Base-by-base conservation (phyloP, 2,329 filamentous ascomycete genomes). In the Aspergillus oerlinghausenensis region DNA sequence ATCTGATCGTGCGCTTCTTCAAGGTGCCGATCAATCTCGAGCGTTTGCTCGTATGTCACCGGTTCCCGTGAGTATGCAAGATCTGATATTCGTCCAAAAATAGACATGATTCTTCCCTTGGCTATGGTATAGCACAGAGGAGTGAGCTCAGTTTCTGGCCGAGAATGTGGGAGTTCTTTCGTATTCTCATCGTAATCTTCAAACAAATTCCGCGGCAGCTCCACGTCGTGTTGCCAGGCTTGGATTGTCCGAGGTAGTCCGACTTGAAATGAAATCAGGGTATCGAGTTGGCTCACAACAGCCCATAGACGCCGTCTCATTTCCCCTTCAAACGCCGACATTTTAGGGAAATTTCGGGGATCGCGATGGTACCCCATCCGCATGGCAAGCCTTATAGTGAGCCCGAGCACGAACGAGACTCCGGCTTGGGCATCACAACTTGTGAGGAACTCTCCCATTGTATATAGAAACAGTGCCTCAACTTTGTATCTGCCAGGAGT, bases 221-320 rank as follows among this genome's bases (percentile, higher is more conserved):
- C 67, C 0, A 83, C 84, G 64, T 88, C 86, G 47, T 79, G 82
- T 52, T 86, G 82, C 60, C 85, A 82, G 26, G 79, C 77, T 55
- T 82, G 77, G 47, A 87, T 77, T 74, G 85, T 84, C 59, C 80
- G 80, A 6, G 86, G 86, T 14, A 88, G 72, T 1, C 86, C 86
- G 58, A 88, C 77, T 63, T 88, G 84, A 63, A 87, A 87, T 1
- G 83, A 80, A 1, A 84, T 78, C 17, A 88, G 71, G 2, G 82
- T 71, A 63, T 88, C 86, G 52, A 88, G 76, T 65, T 87, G 84
- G 28, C 66, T 67, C 8, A 76, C 59, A 38, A 72, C 63, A 19
- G 67, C 64, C 77, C 77, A 79, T 3, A 73, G 52, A 10, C 77
- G 73, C 19, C 77, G 68, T 50, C 77, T 69, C 69, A 79, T 83